Evolutionary conservation across 257 asterid species (phyloP).

Genomic region (Eucommia ulmoides): DNA sequence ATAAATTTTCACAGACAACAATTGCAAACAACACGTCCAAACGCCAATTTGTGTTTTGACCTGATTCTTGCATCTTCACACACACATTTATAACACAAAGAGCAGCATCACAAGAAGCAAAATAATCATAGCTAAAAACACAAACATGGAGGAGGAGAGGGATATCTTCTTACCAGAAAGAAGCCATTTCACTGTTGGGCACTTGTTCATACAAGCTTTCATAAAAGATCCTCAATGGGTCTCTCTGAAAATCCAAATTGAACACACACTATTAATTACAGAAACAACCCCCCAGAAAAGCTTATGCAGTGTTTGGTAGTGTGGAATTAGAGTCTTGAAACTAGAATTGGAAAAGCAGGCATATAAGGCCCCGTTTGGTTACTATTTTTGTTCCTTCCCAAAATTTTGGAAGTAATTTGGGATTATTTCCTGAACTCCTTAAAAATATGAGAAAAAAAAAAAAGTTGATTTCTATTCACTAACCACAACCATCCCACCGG

Average conservation of each 20-base stretch:
- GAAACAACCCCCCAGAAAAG: too few relatives aligned
- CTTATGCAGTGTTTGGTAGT: too few relatives aligned
- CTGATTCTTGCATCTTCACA: neutral
- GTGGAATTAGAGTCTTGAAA: too few relatives aligned
- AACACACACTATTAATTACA: neutral
- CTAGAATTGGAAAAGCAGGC: too few relatives aligned
- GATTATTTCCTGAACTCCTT: too few relatives aligned
- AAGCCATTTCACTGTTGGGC: constrained; percentile 83
- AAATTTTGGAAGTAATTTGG: too few relatives aligned
- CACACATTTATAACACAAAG: neutral
- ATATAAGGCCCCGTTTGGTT: too few relatives aligned
- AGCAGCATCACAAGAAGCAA: neutral
- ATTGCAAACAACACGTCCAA: neutral
- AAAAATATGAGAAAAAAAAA: too few relatives aligned
- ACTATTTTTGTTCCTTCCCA: too few relatives aligned
- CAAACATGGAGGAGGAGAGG: neutral
- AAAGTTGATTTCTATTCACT: too few relatives aligned
- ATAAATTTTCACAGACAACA: neutral
- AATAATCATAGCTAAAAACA: neutral
- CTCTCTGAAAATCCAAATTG: constrained; percentile 47
- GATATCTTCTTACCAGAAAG: constrained; percentile 42
- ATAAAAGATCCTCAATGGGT: constrained; percentile 71
- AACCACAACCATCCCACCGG: too few relatives aligned
- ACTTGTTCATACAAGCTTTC: constrained; percentile 61
- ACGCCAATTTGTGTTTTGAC: neutral